Conservation (phyloP, 257 asterid species). For the Penstemon newberryi region DNA sequence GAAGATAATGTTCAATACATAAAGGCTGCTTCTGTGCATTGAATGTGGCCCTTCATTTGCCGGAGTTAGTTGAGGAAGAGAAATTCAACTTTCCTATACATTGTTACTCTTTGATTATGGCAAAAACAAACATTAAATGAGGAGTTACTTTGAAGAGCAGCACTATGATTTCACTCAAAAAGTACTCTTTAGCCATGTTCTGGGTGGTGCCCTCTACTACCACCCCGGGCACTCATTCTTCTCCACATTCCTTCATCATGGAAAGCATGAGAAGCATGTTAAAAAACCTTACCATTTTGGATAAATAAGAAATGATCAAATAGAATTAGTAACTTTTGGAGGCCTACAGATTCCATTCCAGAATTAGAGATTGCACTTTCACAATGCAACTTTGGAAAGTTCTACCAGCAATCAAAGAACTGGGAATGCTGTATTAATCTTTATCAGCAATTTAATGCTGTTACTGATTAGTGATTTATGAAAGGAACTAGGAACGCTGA, state of each 20-base stretch:
- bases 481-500: background rate
- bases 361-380: background rate
- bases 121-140: slow-evolving; percentile 5
- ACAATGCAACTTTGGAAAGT: background rate
- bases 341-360: background rate
- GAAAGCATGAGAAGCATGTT: background rate
- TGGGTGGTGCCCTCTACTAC: background rate
- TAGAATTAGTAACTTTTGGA: background rate
- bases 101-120: background rate
- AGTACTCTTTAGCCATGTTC: background rate
- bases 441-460: too few species aligned
- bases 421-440: background rate
- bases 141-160: background rate
- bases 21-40: background rate
- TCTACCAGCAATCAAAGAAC: background rate
- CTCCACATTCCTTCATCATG: background rate
- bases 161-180: slow-evolving; percentile 1
- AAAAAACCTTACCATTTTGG: background rate
- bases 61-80: background rate
- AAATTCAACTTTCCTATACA: background rate
- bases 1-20: background rate
- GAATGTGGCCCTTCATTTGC: background rate
- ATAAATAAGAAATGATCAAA: background rate
- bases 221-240: background rate
- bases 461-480: background rate